Conservation (phyloP, 805 yeast genomes). For the Yarrowia alimentaria region DNA sequence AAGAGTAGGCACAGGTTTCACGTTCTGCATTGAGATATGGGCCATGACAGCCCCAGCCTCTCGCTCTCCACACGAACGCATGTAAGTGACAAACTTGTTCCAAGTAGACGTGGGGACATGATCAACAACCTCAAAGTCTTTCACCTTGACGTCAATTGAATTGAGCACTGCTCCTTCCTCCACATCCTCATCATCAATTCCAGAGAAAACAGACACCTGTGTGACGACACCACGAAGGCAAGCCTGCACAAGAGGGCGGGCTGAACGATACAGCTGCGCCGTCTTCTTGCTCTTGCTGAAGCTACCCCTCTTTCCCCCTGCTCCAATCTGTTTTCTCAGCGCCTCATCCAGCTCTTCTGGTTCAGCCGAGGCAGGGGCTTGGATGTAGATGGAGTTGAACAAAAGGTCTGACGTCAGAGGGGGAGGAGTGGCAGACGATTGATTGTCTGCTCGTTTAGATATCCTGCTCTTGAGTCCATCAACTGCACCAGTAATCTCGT, state of each 20-base stretch:
- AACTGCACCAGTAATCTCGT: slow-evolving; percentile 62
- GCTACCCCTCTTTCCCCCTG: background rate
- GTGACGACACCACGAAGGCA: slow-evolving; percentile 56
- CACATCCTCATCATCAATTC: slow-evolving; percentile 41
- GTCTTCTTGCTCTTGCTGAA: slow-evolving; percentile 30
- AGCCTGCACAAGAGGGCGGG: slow-evolving; percentile 55
- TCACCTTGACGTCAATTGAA: slow-evolving; percentile 49
- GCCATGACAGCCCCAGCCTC: slow-evolving; percentile 69
- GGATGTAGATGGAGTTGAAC: slow-evolving; percentile 77
- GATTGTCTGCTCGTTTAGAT: no score
- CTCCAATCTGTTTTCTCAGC: background rate
- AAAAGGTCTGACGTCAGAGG: slow-evolving; percentile 66
- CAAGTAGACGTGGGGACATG: slow-evolving; percentile 85
- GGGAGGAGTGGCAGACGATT: no score
- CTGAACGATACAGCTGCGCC: slow-evolving; percentile 66
- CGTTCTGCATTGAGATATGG: slow-evolving; percentile 50
- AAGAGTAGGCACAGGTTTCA: slow-evolving; percentile 61
- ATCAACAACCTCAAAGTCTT: slow-evolving; percentile 63
- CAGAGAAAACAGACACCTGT: slow-evolving; percentile 47
- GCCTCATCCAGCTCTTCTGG: slow-evolving; percentile 44
- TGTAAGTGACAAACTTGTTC: slow-evolving; percentile 75
- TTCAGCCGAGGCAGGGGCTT: slow-evolving; percentile 49
- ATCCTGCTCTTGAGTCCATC: slow-evolving; percentile 54
- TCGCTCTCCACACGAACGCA: slow-evolving; percentile 67
- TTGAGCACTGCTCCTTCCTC: slow-evolving; percentile 49